These are phyloP conservation scores for Fusarium metavorans DNA, from an alignment of 2,329 filamentous ascomycete species.

Conservation along the genomic window DNA sequence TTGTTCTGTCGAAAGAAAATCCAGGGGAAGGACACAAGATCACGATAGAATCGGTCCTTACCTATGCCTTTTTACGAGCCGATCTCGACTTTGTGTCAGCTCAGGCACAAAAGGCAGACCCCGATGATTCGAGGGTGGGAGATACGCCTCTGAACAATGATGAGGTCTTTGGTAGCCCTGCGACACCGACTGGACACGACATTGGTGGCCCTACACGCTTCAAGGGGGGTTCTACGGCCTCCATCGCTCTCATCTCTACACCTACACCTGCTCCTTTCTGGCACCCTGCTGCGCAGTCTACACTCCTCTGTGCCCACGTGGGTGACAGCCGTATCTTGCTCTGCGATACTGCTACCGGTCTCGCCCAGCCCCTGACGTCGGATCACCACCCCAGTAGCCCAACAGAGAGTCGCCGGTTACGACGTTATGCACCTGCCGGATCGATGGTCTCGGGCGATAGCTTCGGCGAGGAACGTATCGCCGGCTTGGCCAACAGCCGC, in stretches of 20 bases:
- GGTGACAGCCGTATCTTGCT: conserved; percentile 93
- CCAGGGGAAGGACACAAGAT: conserved; percentile 55
- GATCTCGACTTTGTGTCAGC: conserved; percentile 95
- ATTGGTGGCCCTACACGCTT: conserved; percentile 85
- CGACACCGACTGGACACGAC: conserved; percentile 65
- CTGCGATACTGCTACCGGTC: conserved; percentile 86
- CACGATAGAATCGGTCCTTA: conserved; percentile 81
- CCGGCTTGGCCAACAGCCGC: conserved; percentile 91
- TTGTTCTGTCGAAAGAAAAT: conserved; percentile 59
- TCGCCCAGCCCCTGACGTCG: conserved; percentile 83
- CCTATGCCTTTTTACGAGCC: conserved; percentile 92
- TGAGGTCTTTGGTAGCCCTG: conserved; percentile 78
- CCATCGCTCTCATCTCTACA: conserved; percentile 89
- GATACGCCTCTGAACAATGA: conserved; percentile 87
- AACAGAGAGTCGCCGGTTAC: conserved; percentile 82
- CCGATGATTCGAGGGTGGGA: conserved; percentile 75
- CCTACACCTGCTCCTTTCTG: conserved; percentile 93
- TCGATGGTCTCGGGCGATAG: conserved; percentile 89
- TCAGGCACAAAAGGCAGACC: conserved; percentile 84
- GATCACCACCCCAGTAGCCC: conserved; percentile 95
- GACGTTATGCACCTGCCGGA: conserved; percentile 81
- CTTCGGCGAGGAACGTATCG: conserved; percentile 96
- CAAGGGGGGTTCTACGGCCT: conserved; percentile 93
- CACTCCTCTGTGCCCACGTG: conserved; percentile 88
- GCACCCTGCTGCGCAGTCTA: conserved; percentile 89